phyloP scores from a whole-genome alignment of 1,139 yeast species.

The Nakaseomyces uthaithaninus region DNA sequence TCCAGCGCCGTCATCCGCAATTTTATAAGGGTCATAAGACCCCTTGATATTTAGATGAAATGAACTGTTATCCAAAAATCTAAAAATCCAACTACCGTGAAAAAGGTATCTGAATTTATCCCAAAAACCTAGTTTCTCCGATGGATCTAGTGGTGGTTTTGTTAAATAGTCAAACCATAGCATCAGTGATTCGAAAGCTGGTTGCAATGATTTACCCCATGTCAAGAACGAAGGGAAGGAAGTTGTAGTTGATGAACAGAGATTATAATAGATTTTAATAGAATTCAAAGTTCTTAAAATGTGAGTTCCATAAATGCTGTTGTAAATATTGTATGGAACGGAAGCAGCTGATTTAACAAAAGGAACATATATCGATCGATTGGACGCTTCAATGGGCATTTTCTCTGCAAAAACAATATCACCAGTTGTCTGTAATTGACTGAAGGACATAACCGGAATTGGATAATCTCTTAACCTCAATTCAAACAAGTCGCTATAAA shows the following conservation, averaged over 20 bases:
- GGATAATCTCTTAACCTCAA: slow-evolving; percentile 57
- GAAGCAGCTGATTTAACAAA: slow-evolving; percentile 37
- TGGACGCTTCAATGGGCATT: slow-evolving; percentile 36
- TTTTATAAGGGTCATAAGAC: slow-evolving; percentile 61
- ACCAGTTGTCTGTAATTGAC: slow-evolving; percentile 37
- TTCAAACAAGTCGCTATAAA: slow-evolving; percentile 43
- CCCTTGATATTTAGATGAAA: slow-evolving; percentile 38
- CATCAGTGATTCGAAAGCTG: slow-evolving; percentile 72
- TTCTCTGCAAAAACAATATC: slow-evolving; percentile 48
- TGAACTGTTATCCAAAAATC: slow-evolving; percentile 33
- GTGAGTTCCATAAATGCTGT: slow-evolving; percentile 52
- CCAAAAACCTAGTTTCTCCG: slow-evolving; percentile 73
- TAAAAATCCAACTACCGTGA: slow-evolving; percentile 43
- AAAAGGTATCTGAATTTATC: slow-evolving; percentile 49
- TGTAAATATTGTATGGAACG: slow-evolving; percentile 33
- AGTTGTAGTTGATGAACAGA: slow-evolving; percentile 46
- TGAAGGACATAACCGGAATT: slow-evolving; percentile 37
- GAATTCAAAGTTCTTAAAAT: slow-evolving; percentile 47
- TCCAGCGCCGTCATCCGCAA: slow-evolving; percentile 66
- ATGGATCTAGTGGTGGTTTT: slow-evolving; percentile 69
- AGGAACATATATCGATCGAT: slow-evolving; percentile 52
- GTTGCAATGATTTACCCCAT: slow-evolving; percentile 78
- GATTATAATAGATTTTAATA: slow-evolving; percentile 58
- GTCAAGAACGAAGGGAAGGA: slow-evolving; percentile 56
- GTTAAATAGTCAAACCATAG: slow-evolving; percentile 71